These are phyloP conservation scores for Pyricularia sp. DNA, from an alignment of 2,329 filamentous ascomycete genomes.

Conservation along the genomic window DNA sequence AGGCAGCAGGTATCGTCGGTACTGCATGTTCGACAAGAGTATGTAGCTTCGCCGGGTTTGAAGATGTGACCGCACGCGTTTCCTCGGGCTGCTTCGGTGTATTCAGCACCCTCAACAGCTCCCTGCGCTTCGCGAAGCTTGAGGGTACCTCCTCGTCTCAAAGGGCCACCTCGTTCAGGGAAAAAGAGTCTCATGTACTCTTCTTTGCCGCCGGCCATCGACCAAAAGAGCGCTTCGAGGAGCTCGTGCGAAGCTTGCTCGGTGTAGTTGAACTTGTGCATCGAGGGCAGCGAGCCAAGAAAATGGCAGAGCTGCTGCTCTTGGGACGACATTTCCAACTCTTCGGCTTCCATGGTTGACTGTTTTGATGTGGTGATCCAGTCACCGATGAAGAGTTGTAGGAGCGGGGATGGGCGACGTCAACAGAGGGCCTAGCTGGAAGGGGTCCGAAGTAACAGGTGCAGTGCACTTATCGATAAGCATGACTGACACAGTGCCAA, in stretches of 20 bases:
- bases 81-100: constrained; percentile 79
- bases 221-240: constrained; percentile 71
- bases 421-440: neutral
- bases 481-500: neutral
- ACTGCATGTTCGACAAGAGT: constrained; percentile 86
- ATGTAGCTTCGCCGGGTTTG: constrained; percentile 84
- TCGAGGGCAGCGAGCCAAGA: constrained; percentile 62
- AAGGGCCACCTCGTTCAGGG: constrained; percentile 52
- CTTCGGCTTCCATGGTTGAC: neutral
- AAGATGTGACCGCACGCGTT: constrained; percentile 97
- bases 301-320: constrained; percentile 77
- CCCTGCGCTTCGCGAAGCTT: constrained; percentile 81
- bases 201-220: constrained; percentile 60
- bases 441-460: neutral
- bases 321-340: constrained; percentile 40
- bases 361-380: neutral
- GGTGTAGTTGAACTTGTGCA: constrained; percentile 64
- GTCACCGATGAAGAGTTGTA: neutral
- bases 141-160: constrained; percentile 46
- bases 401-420: neutral
- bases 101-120: constrained; percentile 86
- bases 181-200: constrained; percentile 74
- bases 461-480: neutral
- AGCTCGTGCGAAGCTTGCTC: constrained; percentile 59
- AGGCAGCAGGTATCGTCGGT: constrained; percentile 91